A percentile compares a stretch with the other conserved stretches of the same genome.
Evolutionary conservation across 2,329 filamentous ascomycete genomes (phyloP).

Genomic region (Trichoderma asperellum): DNA sequence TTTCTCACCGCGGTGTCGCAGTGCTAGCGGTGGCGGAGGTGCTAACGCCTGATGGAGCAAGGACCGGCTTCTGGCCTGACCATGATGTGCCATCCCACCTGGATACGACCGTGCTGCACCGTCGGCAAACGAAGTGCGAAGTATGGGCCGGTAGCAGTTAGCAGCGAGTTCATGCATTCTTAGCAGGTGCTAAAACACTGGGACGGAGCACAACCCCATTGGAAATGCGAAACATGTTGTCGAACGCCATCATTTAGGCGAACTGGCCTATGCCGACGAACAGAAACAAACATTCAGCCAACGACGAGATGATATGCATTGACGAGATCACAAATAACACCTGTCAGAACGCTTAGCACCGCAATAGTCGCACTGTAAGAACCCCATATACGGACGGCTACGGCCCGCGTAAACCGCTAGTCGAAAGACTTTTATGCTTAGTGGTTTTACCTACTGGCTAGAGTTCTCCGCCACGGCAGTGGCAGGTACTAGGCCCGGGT

Average conservation of each 20-base stretch:
- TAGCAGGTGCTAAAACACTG: not conserved
- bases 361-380: not conserved
- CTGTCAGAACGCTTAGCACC: too few species aligned
- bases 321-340: not conserved
- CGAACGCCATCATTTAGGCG: not conserved
- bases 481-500: not conserved
- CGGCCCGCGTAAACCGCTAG: conserved; percentile 1
- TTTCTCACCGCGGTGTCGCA: not conserved
- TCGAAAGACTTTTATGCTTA: not conserved
- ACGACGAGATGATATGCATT: not conserved
- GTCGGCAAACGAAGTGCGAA: not conserved
- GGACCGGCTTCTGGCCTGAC: not conserved
- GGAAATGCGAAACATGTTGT: not conserved
- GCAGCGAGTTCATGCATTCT: not conserved
- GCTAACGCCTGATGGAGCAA: not conserved
- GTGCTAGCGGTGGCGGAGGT: not conserved
- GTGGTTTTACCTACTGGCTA: not conserved
- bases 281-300: not conserved
- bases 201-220: not conserved
- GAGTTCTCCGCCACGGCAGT: not conserved
- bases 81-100: not conserved
- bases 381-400: conserved; percentile 7
- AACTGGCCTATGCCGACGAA: not conserved
- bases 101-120: not conserved
- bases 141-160: not conserved